Base-by-base conservation (phyloP, 257 asterid genomes). In the Penstemon davidsonii region DNA sequence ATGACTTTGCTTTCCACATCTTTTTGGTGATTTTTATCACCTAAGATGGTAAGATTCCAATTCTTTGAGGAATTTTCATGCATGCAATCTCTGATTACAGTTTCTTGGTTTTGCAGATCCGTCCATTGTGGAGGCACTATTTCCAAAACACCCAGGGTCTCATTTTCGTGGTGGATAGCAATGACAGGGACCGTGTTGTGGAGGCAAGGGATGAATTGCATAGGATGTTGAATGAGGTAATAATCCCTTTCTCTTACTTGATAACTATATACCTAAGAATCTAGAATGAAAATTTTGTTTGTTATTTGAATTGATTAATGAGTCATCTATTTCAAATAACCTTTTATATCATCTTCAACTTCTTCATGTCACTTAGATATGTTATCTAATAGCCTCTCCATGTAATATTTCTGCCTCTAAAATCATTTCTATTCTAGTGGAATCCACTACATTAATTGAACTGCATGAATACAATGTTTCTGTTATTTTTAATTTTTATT, bases 121-220 rank as follows among this genome's bases (percentile, higher is more conserved):
- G 96, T 65, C 95, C 96, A 58, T 69, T 90, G 84, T 90, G 96
- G 96, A 87, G 96, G 87, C 95, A 87, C 83, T 89, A 89, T 80
- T 89, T 89, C 82, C 96, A 89, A 61, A 89, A 89, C 86, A 87
- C 95, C 19, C 96, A 90, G 72, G 96, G 96, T 54, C 94, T 87
- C 60, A 90, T 90, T 15, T 90, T 87, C 66, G 96, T 90, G 63
- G 95, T 90, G 33, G 96, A 90, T 62, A 90, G 95, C 83, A 89
- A 89, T 79, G 96, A 89, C 70, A 86, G 94, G 79, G 96, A 88
- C 66, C 87, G 94, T 75, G 81, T 86, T 41, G 91, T 84, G 70
- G 96, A 88, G 82, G 96, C 96, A 7, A 89, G 95, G 68, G 95
- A 90, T 77, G 96, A 90, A 68, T 78, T 90, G 85, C 96, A 90